Percentiles rank a stretch among this genome's conserved stretches.
Evolutionary conservation across 116 monocot genomes (phyloP).

Genomic region (Zostera marina): DNA sequence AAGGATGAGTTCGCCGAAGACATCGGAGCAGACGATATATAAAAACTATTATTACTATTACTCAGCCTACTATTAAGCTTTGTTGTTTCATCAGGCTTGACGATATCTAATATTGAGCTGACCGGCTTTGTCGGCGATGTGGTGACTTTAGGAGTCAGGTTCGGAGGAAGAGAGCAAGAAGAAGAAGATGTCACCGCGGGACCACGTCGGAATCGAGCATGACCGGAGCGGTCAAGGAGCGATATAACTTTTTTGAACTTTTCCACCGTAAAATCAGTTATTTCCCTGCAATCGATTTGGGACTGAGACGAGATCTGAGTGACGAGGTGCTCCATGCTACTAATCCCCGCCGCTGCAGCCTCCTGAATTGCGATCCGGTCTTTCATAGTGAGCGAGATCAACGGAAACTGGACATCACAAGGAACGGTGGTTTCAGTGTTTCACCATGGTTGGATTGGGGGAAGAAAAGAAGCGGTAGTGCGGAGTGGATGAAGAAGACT

Average conservation of each 20-base stretch:
- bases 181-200: background rate
- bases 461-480: background rate
- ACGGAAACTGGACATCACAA: slow-evolving; percentile 9
- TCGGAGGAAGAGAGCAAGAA: background rate
- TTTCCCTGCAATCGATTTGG: slow-evolving; percentile 36
- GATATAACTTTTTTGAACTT: slow-evolving; percentile 65
- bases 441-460: background rate
- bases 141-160: background rate
- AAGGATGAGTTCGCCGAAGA: slow-evolving; percentile 41
- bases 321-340: slow-evolving; percentile 55
- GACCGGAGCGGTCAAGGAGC: slow-evolving; percentile 56
- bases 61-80: background rate
- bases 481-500: too few species aligned
- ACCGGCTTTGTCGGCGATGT: slow-evolving; percentile 11
- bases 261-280: slow-evolving; percentile 48
- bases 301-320: slow-evolving; percentile 25
- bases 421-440: background rate
- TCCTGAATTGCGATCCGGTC: slow-evolving; percentile 57
- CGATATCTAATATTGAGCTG: too few species aligned
- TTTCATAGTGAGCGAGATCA: slow-evolving; percentile 42
- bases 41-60: slow-evolving; percentile 5
- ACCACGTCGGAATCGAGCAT: slow-evolving; percentile 50
- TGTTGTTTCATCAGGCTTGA: slow-evolving; percentile 17
- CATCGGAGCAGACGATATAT: slow-evolving; percentile 32
- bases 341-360: slow-evolving; percentile 51